Conservation (phyloP, 2,329 filamentous ascomycete genomes). For the Fusarium sp. region DNA sequence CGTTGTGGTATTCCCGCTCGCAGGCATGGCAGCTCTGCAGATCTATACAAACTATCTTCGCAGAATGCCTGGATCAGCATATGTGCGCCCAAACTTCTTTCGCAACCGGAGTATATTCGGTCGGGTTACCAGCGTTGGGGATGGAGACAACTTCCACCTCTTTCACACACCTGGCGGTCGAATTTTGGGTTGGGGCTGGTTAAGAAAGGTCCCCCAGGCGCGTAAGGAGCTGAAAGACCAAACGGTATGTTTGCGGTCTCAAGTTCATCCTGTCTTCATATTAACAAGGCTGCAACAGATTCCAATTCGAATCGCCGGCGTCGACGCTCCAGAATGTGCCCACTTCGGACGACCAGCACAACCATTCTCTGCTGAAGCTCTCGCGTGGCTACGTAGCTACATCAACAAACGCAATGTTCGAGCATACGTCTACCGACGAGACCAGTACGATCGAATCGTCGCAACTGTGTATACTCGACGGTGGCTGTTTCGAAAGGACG, state of each 20-base stretch:
- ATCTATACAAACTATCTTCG: slow-evolving; percentile 84
- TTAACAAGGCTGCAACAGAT: slow-evolving; percentile 67
- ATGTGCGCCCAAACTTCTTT: slow-evolving; percentile 82
- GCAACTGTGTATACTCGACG: slow-evolving; percentile 83
- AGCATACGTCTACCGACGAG: slow-evolving; percentile 83
- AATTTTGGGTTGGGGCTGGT: slow-evolving; percentile 91
- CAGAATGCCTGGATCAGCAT: slow-evolving; percentile 81
- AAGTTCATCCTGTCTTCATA: background rate
- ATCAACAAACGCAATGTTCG: slow-evolving; percentile 80
- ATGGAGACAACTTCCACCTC: slow-evolving; percentile 95
- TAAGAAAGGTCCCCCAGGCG: slow-evolving; percentile 78
- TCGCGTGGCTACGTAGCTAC: slow-evolving; percentile 82
- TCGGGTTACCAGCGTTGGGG: slow-evolving; percentile 91
- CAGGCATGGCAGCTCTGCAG: slow-evolving; percentile 56
- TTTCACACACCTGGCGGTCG: slow-evolving; percentile 96
- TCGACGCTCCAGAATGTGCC: slow-evolving; percentile 92
- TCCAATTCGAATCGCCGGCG: slow-evolving; percentile 86
- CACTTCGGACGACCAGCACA: slow-evolving; percentile 93
- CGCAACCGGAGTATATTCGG: slow-evolving; percentile 83
- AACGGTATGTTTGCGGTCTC: slow-evolving; percentile 70
- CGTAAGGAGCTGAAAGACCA: slow-evolving; percentile 78
- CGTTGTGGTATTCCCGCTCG: slow-evolving; percentile 55
- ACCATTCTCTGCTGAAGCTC: slow-evolving; percentile 84
- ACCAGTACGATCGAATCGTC: slow-evolving; percentile 94
- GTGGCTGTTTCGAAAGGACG: slow-evolving; percentile 78